Base-by-base conservation (phyloP, 2,329 filamentous ascomycete genomes). In the Allantophomopsis lycopodina region DNA sequence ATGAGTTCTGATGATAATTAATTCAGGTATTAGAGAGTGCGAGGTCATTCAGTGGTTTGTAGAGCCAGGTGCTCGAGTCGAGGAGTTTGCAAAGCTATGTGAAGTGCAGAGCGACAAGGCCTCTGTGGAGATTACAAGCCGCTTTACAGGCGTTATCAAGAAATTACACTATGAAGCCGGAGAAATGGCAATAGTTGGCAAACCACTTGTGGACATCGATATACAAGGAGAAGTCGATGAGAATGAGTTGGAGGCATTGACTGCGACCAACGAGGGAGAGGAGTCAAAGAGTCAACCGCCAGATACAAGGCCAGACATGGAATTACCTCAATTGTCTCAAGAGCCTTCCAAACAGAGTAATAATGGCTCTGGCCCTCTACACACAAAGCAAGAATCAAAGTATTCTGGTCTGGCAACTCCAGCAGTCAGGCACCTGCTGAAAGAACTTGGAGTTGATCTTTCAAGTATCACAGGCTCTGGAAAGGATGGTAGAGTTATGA, bases 31-130 rank as follows among this genome's bases (percentile, higher is more conserved):
- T 54, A 88, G 91, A 57, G 91, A 98, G 64, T 94, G 91, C 56
- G 91, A 98, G 62, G 85, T 98, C 54, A 96, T 96, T 54, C 91
- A 98, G 66, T 98, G 91, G 91, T 98, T 96, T 59, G 89, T 98
- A 48, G 83, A 95, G 62, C 87, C 93, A 37, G 89, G 88, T 42
- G 91, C 91, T 30, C 79, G 83, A 42, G 88, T 98, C 51, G 88
- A 98, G 65, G 89, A 98, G 65, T 98, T 94, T 72, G 91, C 93
- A 51, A 91, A 89, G 44, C 72, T 98, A 36, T 98, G 91, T 63
- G 91, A 98, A 64, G 93, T 98, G 35, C 91, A 96, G 60, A 95
- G 88, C 53, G 91, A 98, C 65, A 98, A 98, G 62, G 91, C 91
- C 37, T 76, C 76, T 2, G 75, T 79, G 16, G 73, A 96, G 70